A percentile compares a stretch with the other conserved stretches of the same genome.
Conservation (phyloP, 2,329 filamentous ascomycete species). For the Claviceps citrina region DNA sequence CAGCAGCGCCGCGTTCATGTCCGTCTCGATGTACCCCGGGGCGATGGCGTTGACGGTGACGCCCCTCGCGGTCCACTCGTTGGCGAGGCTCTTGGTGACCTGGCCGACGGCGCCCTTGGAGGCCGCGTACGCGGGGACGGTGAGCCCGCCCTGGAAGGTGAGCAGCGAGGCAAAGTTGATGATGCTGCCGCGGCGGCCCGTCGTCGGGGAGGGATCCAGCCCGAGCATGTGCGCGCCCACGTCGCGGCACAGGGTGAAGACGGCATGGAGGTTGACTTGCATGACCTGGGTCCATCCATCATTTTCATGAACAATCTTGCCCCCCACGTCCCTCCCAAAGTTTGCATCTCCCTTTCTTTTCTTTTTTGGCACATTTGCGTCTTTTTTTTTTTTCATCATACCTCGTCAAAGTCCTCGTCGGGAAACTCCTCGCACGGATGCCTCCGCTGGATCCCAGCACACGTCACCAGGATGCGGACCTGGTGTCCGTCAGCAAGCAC, state of each 20-base stretch:
- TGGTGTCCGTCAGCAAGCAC: constrained; percentile 47
- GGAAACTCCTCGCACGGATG: constrained; percentile 65
- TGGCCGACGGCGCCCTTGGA: constrained; percentile 75
- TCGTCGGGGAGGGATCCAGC: constrained; percentile 30
- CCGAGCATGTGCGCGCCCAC: constrained; percentile 64
- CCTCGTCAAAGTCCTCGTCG: constrained; percentile 58
- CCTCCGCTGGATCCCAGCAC: constrained; percentile 70
- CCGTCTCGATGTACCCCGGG: constrained; percentile 81
- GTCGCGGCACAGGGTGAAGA: constrained; percentile 66
- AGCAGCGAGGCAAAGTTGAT: constrained; percentile 76
- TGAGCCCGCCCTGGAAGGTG: constrained; percentile 74
- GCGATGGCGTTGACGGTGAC: constrained; percentile 80
- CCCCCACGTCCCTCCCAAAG: no score
- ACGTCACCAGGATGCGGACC: constrained; percentile 70
- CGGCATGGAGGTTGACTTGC: constrained; percentile 71
- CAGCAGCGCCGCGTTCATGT: constrained; percentile 80
- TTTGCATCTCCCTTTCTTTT: no score
- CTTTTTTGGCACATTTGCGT: no score
- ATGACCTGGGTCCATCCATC: constrained; percentile 55
- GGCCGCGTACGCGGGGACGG: constrained; percentile 75
- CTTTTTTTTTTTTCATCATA: no score
- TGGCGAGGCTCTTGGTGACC: constrained; percentile 69
- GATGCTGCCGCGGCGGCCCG: constrained; percentile 50
- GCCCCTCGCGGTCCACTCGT: constrained; percentile 71
- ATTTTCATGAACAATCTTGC: background rate